A percentile compares a stretch with the other conserved stretches of the same genome.
Evolutionary conservation across 129 eudicot genomes (phyloP).

Genomic region (Oenanthe sinensis): DNA sequence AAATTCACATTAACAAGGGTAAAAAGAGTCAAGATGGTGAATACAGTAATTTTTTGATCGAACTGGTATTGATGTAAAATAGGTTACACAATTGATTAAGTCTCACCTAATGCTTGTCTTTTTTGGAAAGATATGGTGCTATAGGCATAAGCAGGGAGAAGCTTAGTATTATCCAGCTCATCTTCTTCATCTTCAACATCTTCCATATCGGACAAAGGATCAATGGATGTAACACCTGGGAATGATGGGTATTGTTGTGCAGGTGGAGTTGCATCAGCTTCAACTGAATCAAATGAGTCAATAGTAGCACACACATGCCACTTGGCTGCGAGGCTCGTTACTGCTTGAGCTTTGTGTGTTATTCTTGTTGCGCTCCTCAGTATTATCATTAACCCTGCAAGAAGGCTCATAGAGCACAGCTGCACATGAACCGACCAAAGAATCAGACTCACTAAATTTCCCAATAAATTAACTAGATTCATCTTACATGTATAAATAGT

Average conservation of each 20-base stretch:
- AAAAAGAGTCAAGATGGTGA: background rate
- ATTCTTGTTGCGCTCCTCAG: conserved; percentile 84
- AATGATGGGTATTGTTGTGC: conserved; percentile 19
- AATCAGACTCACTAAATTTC: background rate
- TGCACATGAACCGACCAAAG: conserved; percentile 14
- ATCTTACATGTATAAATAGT: background rate
- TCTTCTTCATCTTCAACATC: conserved; percentile 84
- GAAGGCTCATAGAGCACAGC: conserved; percentile 86
- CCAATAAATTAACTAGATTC: background rate
- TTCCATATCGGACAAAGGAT: conserved; percentile 40
- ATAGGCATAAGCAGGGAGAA: conserved; percentile 58
- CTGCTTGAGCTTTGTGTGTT: conserved; percentile 84
- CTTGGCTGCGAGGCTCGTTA: conserved; percentile 79
- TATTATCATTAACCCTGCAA: conserved; percentile 79
- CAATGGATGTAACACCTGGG: conserved; percentile 11
- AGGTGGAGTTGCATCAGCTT: conserved; percentile 41
- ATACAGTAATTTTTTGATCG: background rate
- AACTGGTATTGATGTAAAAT: background rate
- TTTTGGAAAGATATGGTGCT: conserved; percentile 87
- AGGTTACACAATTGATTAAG: background rate
- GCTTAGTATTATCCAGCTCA: conserved; percentile 60
- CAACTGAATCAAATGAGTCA: conserved; percentile 56
- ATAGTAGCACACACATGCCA: conserved; percentile 96
- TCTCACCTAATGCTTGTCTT: conserved; percentile 85
- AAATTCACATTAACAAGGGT: background rate